phyloP scores from a whole-genome alignment of 2,329 filamentous ascomycete genomes.

The Dactylonectria macrodidyma region DNA sequence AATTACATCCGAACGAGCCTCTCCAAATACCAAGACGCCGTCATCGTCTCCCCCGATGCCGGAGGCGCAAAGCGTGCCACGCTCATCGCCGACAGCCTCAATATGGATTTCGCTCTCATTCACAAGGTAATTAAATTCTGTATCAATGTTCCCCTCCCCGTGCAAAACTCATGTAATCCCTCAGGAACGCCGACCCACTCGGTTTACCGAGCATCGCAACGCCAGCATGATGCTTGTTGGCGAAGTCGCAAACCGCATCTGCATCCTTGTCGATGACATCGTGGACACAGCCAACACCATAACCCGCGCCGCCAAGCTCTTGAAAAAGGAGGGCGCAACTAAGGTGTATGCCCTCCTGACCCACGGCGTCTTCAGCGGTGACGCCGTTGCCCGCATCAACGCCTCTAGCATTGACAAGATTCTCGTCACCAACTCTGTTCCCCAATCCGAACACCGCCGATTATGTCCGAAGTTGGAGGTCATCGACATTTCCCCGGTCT shows the following conservation, averaged over 20 bases:
- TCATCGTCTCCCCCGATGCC: slow-evolving; percentile 96
- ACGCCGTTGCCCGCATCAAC: slow-evolving; percentile 95
- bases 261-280: slow-evolving; percentile 94
- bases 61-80: slow-evolving; percentile 97
- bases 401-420: slow-evolving; percentile 94
- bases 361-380: slow-evolving; percentile 94
- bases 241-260: slow-evolving; percentile 83
- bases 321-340: slow-evolving; percentile 95
- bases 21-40: slow-evolving; percentile 85
- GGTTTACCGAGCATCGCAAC: slow-evolving; percentile 90
- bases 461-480: slow-evolving; percentile 92
- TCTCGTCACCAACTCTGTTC: slow-evolving; percentile 94
- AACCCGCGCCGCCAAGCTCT: slow-evolving; percentile 93
- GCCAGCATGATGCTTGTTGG: slow-evolving; percentile 97
- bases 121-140: slow-evolving; percentile 78
- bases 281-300: slow-evolving; percentile 98
- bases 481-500: slow-evolving; percentile 89
- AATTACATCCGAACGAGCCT: slow-evolving; percentile 85
- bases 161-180: slow-evolving; percentile 51
- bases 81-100: slow-evolving; percentile 91
- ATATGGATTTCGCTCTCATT: slow-evolving; percentile 96
- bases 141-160: slow-evolving; percentile 49
- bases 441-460: slow-evolving; percentile 85
- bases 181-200: slow-evolving; percentile 89
- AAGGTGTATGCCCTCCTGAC: slow-evolving; percentile 93